These are phyloP conservation scores for Misopates orontium DNA, from an alignment of 257 asterid genomes.

Conservation along the genomic window DNA sequence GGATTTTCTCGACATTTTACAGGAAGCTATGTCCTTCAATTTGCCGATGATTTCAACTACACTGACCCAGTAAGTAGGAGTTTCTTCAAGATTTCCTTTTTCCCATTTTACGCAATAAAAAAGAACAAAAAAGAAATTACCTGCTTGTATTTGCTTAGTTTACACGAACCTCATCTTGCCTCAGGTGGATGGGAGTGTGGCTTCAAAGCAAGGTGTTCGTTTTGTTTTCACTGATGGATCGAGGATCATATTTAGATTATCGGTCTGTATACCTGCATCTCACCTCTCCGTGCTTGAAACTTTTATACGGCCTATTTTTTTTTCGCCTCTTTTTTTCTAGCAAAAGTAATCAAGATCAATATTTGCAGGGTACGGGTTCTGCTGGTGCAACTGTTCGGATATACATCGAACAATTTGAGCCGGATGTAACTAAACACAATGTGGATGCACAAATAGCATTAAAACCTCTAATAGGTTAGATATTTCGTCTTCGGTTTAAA, in stretches of 20 bases:
- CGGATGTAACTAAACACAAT: constrained; percentile 72
- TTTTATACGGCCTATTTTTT: neutral
- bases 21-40: constrained; percentile 77
- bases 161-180: constrained; percentile 20
- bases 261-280: constrained; percentile 49
- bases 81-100: constrained; percentile 16
- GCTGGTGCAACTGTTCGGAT: constrained; percentile 95
- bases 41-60: constrained; percentile 93
- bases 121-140: neutral
- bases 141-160: constrained; percentile 6
- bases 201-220: constrained; percentile 85
- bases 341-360: constrained; percentile 19
- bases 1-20: constrained; percentile 24
- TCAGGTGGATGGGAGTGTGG: constrained; percentile 94
- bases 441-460: constrained; percentile 86
- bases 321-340: neutral
- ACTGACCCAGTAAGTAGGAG: constrained; percentile 80
- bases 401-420: constrained; percentile 84
- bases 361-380: constrained; percentile 86
- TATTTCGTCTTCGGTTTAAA: neutral
- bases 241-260: constrained; percentile 83
- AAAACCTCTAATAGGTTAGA: constrained; percentile 76
- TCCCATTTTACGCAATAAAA: neutral
- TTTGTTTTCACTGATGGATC: constrained; percentile 91
- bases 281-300: neutral